These are phyloP conservation scores for Aspergillus kassunensis DNA, from an alignment of 495 filamentous ascomycete species.

Conservation along the genomic window DNA sequence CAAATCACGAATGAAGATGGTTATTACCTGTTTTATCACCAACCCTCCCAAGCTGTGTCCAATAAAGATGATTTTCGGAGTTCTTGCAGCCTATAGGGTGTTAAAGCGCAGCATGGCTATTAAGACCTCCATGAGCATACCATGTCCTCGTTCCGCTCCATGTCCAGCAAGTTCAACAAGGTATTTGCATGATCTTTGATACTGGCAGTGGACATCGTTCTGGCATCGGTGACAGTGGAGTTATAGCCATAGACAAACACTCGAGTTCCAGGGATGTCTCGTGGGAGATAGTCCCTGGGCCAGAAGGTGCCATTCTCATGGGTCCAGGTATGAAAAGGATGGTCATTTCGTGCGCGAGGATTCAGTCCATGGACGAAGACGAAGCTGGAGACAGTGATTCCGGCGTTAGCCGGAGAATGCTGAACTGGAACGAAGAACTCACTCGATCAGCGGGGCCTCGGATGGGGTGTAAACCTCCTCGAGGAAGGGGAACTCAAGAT, in stretches of 20 bases:
- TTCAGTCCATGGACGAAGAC: conserved; percentile 41
- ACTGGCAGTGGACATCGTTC: conserved; percentile 36
- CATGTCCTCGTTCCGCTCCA: conserved; percentile 29
- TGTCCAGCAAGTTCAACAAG: conserved; percentile 31
- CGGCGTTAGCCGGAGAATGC: not conserved
- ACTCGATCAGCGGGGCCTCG: conserved; percentile 32
- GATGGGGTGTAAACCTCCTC: conserved; percentile 31
- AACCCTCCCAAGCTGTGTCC: conserved; percentile 46
- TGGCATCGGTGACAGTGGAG: conserved; percentile 34
- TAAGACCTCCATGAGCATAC: not conserved
- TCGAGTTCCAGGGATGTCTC: conserved; percentile 37
- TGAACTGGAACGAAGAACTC: not conserved
- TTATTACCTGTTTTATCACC: conserved; percentile 41
- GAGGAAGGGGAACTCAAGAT: conserved; percentile 35
- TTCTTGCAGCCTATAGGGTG: conserved; percentile 13
- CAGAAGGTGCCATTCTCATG: conserved; percentile 37
- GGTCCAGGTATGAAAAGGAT: conserved; percentile 40
- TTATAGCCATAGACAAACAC: conserved; percentile 45
- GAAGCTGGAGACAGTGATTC: conserved; percentile 19
- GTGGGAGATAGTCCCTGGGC: conserved; percentile 36
- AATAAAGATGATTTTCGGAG: conserved; percentile 41
- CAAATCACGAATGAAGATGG: too few species aligned
- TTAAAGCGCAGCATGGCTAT: not conserved
- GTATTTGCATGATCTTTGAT: conserved; percentile 40
- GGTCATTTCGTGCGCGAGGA: conserved; percentile 33